These are phyloP conservation scores for Marasmius sp. DNA, from an alignment of 1,284 basidiomycete species.

Conservation along the genomic window DNA sequence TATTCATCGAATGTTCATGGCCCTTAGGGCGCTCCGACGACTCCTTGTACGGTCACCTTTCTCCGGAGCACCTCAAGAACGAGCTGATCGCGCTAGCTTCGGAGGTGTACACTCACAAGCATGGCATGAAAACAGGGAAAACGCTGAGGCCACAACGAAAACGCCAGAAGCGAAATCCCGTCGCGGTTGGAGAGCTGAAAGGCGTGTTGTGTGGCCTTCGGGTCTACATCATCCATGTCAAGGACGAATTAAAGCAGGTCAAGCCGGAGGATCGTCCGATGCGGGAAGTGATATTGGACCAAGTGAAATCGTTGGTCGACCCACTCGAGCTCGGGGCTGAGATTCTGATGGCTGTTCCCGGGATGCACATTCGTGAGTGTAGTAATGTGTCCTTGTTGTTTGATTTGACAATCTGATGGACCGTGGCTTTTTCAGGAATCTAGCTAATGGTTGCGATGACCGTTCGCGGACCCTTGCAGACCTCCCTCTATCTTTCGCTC, in stretches of 20 bases:
- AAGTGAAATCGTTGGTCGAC: conserved; percentile 58
- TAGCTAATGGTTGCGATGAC: not conserved
- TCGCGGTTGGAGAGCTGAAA: conserved; percentile 39
- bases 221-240: conserved; percentile 80
- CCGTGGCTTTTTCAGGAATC: not conserved
- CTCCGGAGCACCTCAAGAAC: conserved; percentile 59
- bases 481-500: not conserved
- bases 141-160: conserved; percentile 8
- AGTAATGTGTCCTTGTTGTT: not conserved
- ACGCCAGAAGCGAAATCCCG: conserved; percentile 12
- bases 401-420: not conserved
- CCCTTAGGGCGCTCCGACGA: conserved; percentile 60
- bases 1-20: conserved; percentile 88
- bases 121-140: not conserved
- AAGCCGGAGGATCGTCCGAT: conserved; percentile 41
- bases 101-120: conserved; percentile 9
- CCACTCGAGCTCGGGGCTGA: conserved; percentile 59
- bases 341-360: conserved; percentile 66
- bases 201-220: conserved; percentile 57
- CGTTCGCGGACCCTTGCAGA: not conserved
- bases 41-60: conserved; percentile 75
- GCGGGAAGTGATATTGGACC: conserved; percentile 57
- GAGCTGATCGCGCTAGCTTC: conserved; percentile 13
- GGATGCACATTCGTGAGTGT: conserved; percentile 67
- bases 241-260: conserved; percentile 56